phyloP scores from a whole-genome alignment of 352 stramenopile species.

The Pythium guiyangense region DNA sequence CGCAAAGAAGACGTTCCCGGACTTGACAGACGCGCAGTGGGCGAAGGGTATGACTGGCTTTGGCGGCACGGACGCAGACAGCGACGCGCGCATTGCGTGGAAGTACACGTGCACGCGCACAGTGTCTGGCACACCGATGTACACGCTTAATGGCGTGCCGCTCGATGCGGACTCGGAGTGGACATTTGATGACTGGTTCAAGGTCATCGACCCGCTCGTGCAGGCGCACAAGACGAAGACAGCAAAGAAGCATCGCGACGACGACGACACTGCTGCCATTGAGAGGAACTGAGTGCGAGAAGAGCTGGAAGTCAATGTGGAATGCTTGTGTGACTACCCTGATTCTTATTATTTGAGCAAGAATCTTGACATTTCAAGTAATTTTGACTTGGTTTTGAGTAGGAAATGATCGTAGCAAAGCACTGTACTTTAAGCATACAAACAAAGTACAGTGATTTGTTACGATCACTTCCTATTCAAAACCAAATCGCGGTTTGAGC shows the following conservation, averaged over 20 bases:
- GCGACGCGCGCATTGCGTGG: constrained; percentile 53
- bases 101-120: constrained; percentile 79
- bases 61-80: constrained; percentile 64
- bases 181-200: constrained; percentile 52
- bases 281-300: constrained; percentile 1
- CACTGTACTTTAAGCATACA: too few species aligned
- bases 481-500: too few species aligned
- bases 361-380: too few species aligned
- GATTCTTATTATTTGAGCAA: too few species aligned
- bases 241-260: background rate
- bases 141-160: constrained; percentile 75
- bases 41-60: constrained; percentile 67
- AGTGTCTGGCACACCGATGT: constrained; percentile 71
- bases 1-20: constrained; percentile 66
- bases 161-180: constrained; percentile 44
- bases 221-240: constrained; percentile 17
- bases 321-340: too few species aligned
- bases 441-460: too few species aligned
- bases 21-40: constrained; percentile 61
- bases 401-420: too few species aligned
- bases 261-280: background rate
- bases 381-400: too few species aligned
- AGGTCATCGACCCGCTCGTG: constrained; percentile 41
- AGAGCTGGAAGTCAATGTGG: too few species aligned
- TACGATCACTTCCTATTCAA: too few species aligned